Conservation (phyloP, 352 stramenopile genomes). For the Globisporangium uncinulatum region DNA sequence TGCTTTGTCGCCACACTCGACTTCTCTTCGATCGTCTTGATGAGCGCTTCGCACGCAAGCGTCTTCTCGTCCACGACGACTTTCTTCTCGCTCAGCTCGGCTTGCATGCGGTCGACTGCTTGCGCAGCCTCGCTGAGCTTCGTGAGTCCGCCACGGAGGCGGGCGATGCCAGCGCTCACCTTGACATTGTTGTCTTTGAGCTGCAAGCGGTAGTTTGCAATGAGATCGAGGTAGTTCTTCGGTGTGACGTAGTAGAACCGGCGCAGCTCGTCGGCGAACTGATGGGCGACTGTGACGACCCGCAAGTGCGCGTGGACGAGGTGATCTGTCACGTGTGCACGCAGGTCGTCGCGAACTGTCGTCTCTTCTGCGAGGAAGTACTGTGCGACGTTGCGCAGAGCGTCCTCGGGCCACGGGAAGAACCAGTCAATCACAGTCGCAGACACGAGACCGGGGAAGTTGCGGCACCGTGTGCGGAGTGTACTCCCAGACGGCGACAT, state of each 20-base stretch:
- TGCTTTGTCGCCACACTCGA: conserved; percentile 89
- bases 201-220: conserved; percentile 90
- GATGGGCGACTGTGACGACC: conserved; percentile 85
- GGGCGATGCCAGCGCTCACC: conserved; percentile 86
- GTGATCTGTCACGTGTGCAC: conserved; percentile 78
- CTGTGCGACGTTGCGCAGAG: conserved; percentile 89
- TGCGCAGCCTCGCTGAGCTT: conserved; percentile 93
- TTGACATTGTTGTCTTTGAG: conserved; percentile 89
- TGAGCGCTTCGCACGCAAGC: conserved; percentile 88
- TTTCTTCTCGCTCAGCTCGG: conserved; percentile 93
- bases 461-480: conserved; percentile 90
- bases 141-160: conserved; percentile 88
- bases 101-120: conserved; percentile 92
- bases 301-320: conserved; percentile 90
- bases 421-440: conserved; percentile 96
- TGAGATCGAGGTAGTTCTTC: conserved; percentile 97
- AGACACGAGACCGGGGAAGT: conserved; percentile 93
- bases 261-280: conserved; percentile 89
- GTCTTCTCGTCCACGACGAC: conserved; percentile 95
- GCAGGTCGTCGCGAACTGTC: conserved; percentile 78
- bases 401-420: conserved; percentile 93
- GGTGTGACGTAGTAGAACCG: conserved; percentile 96
- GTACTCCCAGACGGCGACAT: conserved; percentile 94
- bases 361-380: conserved; percentile 92
- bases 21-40: conserved; percentile 94